Evolutionary conservation across 2,329 filamentous ascomycete species (phyloP), one percentile per base, ranked within the genome.

Genomic region (Apiospora hydei): DNA sequence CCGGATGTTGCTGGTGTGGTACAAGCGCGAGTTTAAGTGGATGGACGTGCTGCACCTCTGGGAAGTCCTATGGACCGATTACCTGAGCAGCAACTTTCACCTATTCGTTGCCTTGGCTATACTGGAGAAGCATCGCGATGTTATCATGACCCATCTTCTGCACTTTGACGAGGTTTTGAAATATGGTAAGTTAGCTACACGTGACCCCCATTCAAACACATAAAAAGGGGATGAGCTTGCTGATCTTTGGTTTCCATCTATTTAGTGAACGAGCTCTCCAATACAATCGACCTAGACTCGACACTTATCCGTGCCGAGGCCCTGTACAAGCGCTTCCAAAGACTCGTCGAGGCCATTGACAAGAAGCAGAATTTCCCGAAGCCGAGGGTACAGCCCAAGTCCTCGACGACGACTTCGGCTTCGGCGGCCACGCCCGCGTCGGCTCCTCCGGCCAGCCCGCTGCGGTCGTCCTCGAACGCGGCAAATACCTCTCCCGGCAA

Each of bases 1-100:
- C 89, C 93, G 96, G 73, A 98, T 98, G 96, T 87, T 99, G 46
- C 87, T 99, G 1, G 96, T 99, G 13, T 99, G 96, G 96, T 99
- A 96, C 83, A 99, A 99, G 86, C 92, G 96, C 67, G 96, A 99
- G 82, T 99, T 99, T 78, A 89, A 91, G 76, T 99, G 96, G 94
- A 82, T 88, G 67, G 95, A 98, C 78, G 90, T 98, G 14, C 85
- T 98, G 46, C 89, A 93, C 24, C 85, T 99, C 4, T 99, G 96
- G 96, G 96, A 99, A 82, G 88, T 89, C 0, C 84, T 98, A 2
- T 99, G 97, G 96, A 98, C 96, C 1, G 96, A 99, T 81, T 96
- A 92, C 77, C 83, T 94, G 73, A 95, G 90, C 78, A 93, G 93
- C 77, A 95, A 94, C 80, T 99, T 98, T 83, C 96, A 98, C 80